Evolutionary conservation across 2,329 filamentous ascomycete genomes (phyloP).

Genomic region (Fusarium verrucosum): DNA sequence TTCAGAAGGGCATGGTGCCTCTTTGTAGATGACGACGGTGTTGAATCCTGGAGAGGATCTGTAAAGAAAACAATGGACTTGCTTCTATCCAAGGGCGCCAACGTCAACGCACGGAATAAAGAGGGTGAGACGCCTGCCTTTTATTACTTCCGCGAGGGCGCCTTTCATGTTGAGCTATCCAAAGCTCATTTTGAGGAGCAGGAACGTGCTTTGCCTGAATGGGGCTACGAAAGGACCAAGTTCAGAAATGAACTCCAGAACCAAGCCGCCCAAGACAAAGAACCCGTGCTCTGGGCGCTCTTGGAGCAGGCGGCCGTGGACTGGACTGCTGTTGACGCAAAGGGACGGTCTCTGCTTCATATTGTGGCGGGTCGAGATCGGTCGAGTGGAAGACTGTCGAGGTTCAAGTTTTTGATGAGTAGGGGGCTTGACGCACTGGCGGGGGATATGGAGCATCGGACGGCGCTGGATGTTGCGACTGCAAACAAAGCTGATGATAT

Average conservation of each 20-base stretch:
- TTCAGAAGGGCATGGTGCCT: neutral
- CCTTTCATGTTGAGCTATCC: fast-evolving
- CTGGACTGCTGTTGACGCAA: neutral
- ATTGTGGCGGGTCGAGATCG: fast-evolving
- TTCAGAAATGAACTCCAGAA: neutral
- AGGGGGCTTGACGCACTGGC: neutral
- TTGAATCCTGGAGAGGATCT: neutral
- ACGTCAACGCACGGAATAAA: neutral
- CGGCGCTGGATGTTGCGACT: neutral
- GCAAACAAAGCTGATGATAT: neutral
- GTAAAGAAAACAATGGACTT: neutral
- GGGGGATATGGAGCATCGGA: neutral
- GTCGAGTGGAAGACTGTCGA: neutral
- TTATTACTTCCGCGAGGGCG: neutral
- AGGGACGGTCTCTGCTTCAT: neutral
- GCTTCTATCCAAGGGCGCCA: neutral
- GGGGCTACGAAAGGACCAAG: neutral
- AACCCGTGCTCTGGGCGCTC: neutral
- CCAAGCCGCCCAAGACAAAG: neutral
- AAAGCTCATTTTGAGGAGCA: neutral
- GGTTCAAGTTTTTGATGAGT: neutral
- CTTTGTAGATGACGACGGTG: fast-evolving
- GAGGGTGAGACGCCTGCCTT: neutral
- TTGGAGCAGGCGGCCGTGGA: neutral
- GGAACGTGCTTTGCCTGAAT: neutral